Evolutionary conservation across 495 filamentous ascomycete genomes (phyloP).

Genomic region (Lepidopterella palustris): DNA sequence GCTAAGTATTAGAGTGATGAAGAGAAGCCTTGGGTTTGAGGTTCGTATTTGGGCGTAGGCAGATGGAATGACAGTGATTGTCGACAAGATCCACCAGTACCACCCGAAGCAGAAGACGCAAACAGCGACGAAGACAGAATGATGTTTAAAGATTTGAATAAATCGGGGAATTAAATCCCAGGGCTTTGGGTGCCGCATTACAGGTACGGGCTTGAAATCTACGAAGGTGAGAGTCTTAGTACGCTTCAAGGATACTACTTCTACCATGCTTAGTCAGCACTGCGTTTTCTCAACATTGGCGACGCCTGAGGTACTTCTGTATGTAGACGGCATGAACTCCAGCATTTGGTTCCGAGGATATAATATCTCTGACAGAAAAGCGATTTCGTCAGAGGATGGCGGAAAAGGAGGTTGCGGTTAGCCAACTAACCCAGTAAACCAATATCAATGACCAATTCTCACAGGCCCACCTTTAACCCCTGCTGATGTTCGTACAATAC

Average conservation of each 20-base stretch:
- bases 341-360: slow-evolving; percentile 51
- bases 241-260: slow-evolving; percentile 32
- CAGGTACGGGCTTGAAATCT: slow-evolving; percentile 47
- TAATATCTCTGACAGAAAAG: slow-evolving; percentile 45
- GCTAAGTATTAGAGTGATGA: slow-evolving; percentile 52
- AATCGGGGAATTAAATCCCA: slow-evolving; percentile 48
- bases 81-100: slow-evolving; percentile 60
- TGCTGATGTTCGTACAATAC: slow-evolving; percentile 57
- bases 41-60: slow-evolving; percentile 49
- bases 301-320: neutral
- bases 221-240: slow-evolving; percentile 48
- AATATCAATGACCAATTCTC: slow-evolving; percentile 54
- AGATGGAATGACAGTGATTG: slow-evolving; percentile 54
- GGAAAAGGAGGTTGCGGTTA: slow-evolving; percentile 53
- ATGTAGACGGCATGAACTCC: slow-evolving; percentile 30
- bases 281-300: slow-evolving; percentile 33
- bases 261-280: neutral
- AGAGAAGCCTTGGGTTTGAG: slow-evolving; percentile 55
- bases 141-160: slow-evolving; percentile 44
- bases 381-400: no score
- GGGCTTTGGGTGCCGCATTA: slow-evolving; percentile 48
- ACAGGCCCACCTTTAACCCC: slow-evolving; percentile 56
- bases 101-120: slow-evolving; percentile 51
- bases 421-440: slow-evolving; percentile 55
- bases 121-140: slow-evolving; percentile 43